Base-by-base conservation (phyloP, 352 stramenopile genomes). In the Phytophthora sp. region DNA sequence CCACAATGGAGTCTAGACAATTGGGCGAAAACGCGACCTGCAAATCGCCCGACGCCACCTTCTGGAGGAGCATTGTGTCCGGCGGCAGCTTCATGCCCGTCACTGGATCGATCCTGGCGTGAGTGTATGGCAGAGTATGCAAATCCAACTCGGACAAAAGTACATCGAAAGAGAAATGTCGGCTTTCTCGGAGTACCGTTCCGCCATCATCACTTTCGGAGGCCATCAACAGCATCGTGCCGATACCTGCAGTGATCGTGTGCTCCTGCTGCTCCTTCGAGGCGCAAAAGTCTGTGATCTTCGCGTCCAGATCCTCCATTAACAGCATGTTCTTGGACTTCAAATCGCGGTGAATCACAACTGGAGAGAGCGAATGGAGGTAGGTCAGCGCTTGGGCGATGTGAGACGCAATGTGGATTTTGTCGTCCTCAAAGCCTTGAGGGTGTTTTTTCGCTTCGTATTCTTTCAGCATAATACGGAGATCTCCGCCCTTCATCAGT, bases 321-420 rank as follows among this genome's bases (percentile, higher is more conserved):
- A 84, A 31, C 11, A 84, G 53, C 7, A 81, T 50, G 33, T 82
- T 80, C 26, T 60, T 69, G 9, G 69, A 83, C 39, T 80, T 80
- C 15, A 80, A 39, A 27, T 84, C 69, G 20, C 30, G 47, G 52
- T 21, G 57, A 59, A 52, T 80, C 73, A 59, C 80, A 11, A 51
- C 74, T 76, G 31, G 61, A 4, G 47, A 29, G 29, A 55, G 30
- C 29, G 29, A 41, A 20, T 42, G 47, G 16, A 55, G 27, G 11
- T 29, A 39, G 3, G 46, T 60, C 29, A 84, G 24, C 8, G 59
- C 71, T 39, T 73, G 57, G 0, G 64, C 62, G 16, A 81, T 53
- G 27, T 71, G 52, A 11, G 66, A 35, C 1, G 69, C 57, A 27
- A 80, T 71, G 36, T 35, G 49, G 1, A 20, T 35, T 53, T 79